Evolutionary conservation across 176 grass and related monocot species (phyloP).

Genomic region (Chloris gayana): DNA sequence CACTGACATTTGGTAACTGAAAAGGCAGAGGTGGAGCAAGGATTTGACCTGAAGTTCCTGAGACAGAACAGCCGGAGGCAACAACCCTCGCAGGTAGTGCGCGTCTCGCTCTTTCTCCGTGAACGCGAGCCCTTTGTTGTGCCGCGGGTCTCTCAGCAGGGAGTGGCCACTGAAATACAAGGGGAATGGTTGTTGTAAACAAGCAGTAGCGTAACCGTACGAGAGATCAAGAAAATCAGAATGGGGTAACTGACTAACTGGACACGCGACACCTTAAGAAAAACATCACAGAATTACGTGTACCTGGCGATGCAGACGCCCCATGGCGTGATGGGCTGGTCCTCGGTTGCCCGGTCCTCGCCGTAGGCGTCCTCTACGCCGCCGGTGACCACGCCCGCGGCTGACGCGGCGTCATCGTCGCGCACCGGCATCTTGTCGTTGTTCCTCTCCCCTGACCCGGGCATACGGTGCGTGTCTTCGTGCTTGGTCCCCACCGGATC

Average conservation of each 20-base stretch:
- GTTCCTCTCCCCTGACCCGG: conserved; percentile 28
- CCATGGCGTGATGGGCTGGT: conserved; percentile 67
- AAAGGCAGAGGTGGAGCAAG: neutral
- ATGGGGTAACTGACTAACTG: too few species aligned
- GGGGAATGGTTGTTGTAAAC: too few species aligned
- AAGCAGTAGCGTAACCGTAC: too few species aligned
- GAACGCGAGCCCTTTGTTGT: conserved; percentile 77
- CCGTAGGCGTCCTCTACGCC: conserved; percentile 53
- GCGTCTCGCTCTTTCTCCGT: conserved; percentile 75
- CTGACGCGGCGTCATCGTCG: neutral
- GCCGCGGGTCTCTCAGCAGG: conserved; percentile 58
- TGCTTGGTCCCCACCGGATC: neutral
- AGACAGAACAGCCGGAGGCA: conserved; percentile 52
- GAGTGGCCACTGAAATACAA: too few species aligned
- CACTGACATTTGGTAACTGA: neutral
- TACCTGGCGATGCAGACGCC: conserved; percentile 65
- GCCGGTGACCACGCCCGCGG: conserved; percentile 15
- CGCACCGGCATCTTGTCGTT: neutral
- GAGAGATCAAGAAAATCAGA: too few species aligned
- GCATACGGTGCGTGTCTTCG: too few species aligned
- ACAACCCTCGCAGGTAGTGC: conserved; percentile 72
- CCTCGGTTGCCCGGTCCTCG: conserved; percentile 29
- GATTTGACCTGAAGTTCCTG: conserved; percentile 62
- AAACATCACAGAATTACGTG: neutral
- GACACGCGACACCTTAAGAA: too few species aligned